Evolutionary conservation across 257 asterid genomes (phyloP), one percentile per base, ranked within the genome.

Genomic region (Capsicum pubescens): DNA sequence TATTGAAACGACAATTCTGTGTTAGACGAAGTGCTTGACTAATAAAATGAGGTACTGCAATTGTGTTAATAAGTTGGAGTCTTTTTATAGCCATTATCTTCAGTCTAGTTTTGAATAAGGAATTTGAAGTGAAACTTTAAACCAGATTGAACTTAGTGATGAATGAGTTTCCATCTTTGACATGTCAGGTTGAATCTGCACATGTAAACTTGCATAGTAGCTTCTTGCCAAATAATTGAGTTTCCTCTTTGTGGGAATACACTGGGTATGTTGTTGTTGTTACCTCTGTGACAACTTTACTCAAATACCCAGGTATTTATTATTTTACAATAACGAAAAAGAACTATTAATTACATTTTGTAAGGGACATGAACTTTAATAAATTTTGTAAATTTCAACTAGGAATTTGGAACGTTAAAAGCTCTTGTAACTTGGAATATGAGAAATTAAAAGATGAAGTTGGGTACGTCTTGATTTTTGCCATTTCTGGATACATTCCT

Each of bases 401-500:
- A 69, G 77, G 13, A 69, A 39, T 69, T 9, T 69, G 54, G 77
- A 69, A 69, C 1, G 7, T 69, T 39, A 69, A 69, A 35, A 39
- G 26, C 55, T 69, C 76, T 36, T 69, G 77, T 69, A 69, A 69
- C 77, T 69, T 69, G 77, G 77, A 69, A 39, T 39, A 16, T 69
- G 13, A 69, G 54, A 69, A 69, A 69, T 69, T 69, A 39, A 69
- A 39, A 69, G 50, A 69, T 69, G 32, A 69, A 69, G 54, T 69
- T 69, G 77, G 14, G 77, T 26, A 68, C 4, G 8, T 68, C 39
- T 68, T 68, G 52, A 11, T 14, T 36, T 66, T 8, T 39, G 54
- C 77, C 54, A 16, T 68, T 68, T 68, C 50, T 68, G 8, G 55
- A 39, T 14, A 39, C 54, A 67, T 39, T 39, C 8, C 55, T 69